Evolutionary conservation across 1,139 yeast species (phyloP), one percentile per base, ranked within the genome.

Genomic region (Kodamaea plutei): DNA sequence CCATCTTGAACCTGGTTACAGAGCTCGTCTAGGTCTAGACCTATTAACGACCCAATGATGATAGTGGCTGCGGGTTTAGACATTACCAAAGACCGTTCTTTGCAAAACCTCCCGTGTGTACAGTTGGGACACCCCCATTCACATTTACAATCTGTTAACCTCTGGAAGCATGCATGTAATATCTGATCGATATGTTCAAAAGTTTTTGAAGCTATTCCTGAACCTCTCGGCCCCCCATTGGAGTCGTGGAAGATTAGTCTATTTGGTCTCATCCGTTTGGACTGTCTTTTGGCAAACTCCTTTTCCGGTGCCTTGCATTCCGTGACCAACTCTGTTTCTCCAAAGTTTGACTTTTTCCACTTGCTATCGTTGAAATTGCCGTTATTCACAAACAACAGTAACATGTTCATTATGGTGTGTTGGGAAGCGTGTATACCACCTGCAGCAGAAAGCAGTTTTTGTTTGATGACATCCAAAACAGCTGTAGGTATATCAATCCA

Each of bases 351-450:
- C 2, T 74, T 70, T n/a, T 77, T 77, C n/a, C n/a, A n/a, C n/a
- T n/a, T n/a, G n/a, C n/a, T n/a, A 23, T 76, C 69, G 6, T 74
- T 74, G 36, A 61, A 61, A 0, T 62, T 59, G 25, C 63, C 61
- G 2, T 69, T 68, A 35, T 56, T 55, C 5, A 68, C 60, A 39
- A 76, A 75, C 4, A 72, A 45, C 0, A 96, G 94, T 15, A 88
- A 54, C 40, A 84, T 69, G 29, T 83, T 82, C 73, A 87, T 80
- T 1, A 89, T 61, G 0, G 87, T 87, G 61, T 91, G 99, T 44
- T 88, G 93, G 1, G 96, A 95, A 5, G 95, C 96, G 59, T 93
- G 99, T n/a, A 91, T 85, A 0, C 93, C 94, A 2, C 87, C 98
- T 0, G 97, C 91, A 2, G 80, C 60, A 25, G 76, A 82, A 25